These are phyloP conservation scores for Thraustochytrium sp. DNA, from an alignment of 352 stramenopile species.

Conservation along the genomic window DNA sequence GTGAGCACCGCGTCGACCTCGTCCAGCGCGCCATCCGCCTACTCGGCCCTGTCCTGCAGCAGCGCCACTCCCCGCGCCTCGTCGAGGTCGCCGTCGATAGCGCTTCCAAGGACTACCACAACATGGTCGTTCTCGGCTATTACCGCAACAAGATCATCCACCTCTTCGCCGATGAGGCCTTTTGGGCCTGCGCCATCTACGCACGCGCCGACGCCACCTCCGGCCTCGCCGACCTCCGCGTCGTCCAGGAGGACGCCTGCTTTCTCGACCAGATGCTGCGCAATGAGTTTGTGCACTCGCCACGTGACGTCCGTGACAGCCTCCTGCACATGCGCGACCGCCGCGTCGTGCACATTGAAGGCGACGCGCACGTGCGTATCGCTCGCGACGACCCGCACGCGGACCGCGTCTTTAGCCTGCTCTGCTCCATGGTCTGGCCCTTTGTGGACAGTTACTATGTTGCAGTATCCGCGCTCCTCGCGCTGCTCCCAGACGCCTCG, in stretches of 20 bases:
- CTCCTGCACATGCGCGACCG: background rate
- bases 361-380: background rate
- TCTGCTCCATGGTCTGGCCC: constrained; percentile 32
- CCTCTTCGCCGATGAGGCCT: constrained; percentile 68
- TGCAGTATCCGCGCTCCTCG: background rate
- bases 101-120: constrained; percentile 9
- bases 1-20: constrained; percentile 57
- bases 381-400: background rate
- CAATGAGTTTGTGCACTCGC: background rate
- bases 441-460: constrained; percentile 32
- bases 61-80: constrained; percentile 54
- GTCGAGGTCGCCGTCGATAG: constrained; percentile 59
- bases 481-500: constrained; percentile 17
- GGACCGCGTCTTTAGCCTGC: background rate
- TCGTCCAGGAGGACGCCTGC: background rate
- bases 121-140: constrained; percentile 66
- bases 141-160: constrained; percentile 76
- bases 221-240: background rate
- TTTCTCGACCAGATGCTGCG: constrained; percentile 5
- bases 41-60: constrained; percentile 57
- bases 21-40: constrained; percentile 62
- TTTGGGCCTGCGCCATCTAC: constrained; percentile 43
- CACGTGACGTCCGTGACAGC: background rate
- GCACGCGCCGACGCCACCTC: background rate
- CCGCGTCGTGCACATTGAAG: background rate